These are phyloP conservation scores for Gymnopilus junonius DNA, from an alignment of 768 basidiomycete species.

Conservation along the genomic window DNA sequence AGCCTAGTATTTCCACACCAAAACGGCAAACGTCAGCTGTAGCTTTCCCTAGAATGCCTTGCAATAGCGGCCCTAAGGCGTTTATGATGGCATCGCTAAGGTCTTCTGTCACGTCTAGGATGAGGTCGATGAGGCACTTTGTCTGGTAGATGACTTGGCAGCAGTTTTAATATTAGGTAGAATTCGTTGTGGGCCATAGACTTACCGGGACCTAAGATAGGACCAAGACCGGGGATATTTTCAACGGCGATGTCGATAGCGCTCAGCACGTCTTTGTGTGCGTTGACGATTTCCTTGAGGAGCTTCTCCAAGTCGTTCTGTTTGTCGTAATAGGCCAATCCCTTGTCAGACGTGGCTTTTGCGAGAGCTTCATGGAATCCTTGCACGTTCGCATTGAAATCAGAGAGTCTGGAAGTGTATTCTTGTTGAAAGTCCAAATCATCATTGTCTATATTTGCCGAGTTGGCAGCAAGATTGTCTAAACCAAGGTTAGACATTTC, in stretches of 20 bases:
- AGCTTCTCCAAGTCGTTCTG: slow-evolving; percentile 47
- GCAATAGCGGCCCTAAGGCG: slow-evolving; percentile 40
- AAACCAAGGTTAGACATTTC: slow-evolving; percentile 1
- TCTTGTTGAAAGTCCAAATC: slow-evolving; percentile 42
- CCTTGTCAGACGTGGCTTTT: slow-evolving; percentile 47
- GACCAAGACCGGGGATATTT: slow-evolving; percentile 50
- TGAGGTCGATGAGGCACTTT: slow-evolving; percentile 61
- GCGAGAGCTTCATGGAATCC: slow-evolving; percentile 36
- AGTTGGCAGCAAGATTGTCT: slow-evolving; percentile 40
- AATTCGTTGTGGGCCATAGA: slow-evolving; percentile 6
- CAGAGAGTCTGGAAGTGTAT: slow-evolving; percentile 37
- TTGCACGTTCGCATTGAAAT: slow-evolving; percentile 36
- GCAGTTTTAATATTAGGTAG: not conserved
- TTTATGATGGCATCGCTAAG: slow-evolving; percentile 52
- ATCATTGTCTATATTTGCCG: slow-evolving; percentile 27
- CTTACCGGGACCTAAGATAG: slow-evolving; percentile 60
- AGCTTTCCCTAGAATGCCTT: slow-evolving; percentile 29
- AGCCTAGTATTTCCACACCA: slow-evolving; percentile 30
- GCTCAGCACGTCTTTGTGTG: slow-evolving; percentile 48
- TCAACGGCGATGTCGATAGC: slow-evolving; percentile 35
- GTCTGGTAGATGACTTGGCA: slow-evolving; percentile 56
- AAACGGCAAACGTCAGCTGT: slow-evolving; percentile 31
- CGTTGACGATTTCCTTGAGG: slow-evolving; percentile 53
- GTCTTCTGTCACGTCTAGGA: slow-evolving; percentile 54
- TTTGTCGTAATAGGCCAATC: slow-evolving; percentile 54